Conservation (phyloP, 192 early-diverging fungal species). For the Backusella morwellensis region DNA sequence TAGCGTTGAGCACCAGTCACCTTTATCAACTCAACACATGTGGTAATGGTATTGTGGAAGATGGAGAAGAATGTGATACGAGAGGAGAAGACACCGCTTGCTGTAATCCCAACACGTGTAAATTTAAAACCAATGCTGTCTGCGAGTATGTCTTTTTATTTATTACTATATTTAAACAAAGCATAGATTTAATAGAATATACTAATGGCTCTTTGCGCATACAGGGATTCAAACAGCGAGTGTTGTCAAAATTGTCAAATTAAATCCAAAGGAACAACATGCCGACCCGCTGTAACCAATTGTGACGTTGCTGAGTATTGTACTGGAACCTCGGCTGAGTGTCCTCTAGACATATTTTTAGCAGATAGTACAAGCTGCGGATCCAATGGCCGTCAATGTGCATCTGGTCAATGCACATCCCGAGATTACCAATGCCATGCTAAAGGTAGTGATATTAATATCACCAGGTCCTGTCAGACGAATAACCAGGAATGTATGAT, state of each 20-base stretch:
- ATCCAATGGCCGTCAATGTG: slow-evolving; percentile 46
- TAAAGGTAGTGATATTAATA: slow-evolving; percentile 49
- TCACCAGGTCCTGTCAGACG: slow-evolving; percentile 52
- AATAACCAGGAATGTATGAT: slow-evolving; percentile 60
- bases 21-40: slow-evolving; percentile 41
- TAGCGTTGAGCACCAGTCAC: background rate
- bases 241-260: slow-evolving; percentile 80
- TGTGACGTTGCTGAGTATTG: slow-evolving; percentile 85
- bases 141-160: slow-evolving; percentile 51
- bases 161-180: background rate
- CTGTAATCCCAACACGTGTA: slow-evolving; percentile 82
- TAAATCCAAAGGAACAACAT: slow-evolving; percentile 54
- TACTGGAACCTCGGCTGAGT: slow-evolving; percentile 65
- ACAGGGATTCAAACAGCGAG: slow-evolving; percentile 73
- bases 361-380: slow-evolving; percentile 71
- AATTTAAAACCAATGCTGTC: slow-evolving; percentile 65
- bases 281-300: slow-evolving; percentile 68
- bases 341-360: slow-evolving; percentile 67
- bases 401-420: slow-evolving; percentile 72
- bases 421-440: slow-evolving; percentile 67
- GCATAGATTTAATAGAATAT: background rate
- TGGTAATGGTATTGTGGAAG: slow-evolving; percentile 91
- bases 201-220: background rate
- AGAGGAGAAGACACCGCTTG: slow-evolving; percentile 76
- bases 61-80: slow-evolving; percentile 91